Evolutionary conservation across 2,329 filamentous ascomycete species (phyloP), one percentile per base, ranked within the genome.

Genomic region (Ophiostoma angusticollis): DNA sequence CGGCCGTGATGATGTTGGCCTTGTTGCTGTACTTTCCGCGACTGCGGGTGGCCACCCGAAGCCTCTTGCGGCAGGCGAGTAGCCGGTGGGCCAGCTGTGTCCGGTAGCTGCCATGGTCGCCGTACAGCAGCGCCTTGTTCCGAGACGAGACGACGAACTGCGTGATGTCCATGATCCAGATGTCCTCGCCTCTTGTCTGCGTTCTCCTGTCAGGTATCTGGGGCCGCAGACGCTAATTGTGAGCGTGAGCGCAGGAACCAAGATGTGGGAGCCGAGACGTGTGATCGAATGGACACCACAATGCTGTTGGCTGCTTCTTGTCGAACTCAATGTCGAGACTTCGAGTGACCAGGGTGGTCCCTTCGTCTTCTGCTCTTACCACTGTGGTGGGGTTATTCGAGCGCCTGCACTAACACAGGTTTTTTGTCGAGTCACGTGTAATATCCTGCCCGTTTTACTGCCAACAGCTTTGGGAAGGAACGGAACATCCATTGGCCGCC

Each of bases 101-200:
- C 53, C 86, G 80, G 59, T 96, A 96, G 41, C 80, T 80, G 54
- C 75, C 76, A 63, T 94, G 87, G 63, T 95, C 86, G 50, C 86
- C 87, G 48, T 91, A 78, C 22, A 93, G 73, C 37, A 95, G 78
- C 27, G 84, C 84, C 53, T 83, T 74, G 57, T 93, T 83, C 47
- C 91, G 73, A 48, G 81, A 78, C 38, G 78, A 75, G 54, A 86
- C 72, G 50, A 96, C 67, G 48, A 84, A 87, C 50, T 75, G 75
- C 41, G 91, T 96, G 60, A 43, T 84, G 48, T 95, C 84, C 89
- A 96, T 95, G 45, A 42, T 52, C 39, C 35, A 30, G 23, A 37
- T 21, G 2, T 9, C 6, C 22, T 9, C 11, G 17, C n/a, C 30
- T 13, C 17, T 17, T 21, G n/a, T 17, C 6, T 18, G 8, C 4